Conservation (phyloP, 148 eudicot species). For the Bassia scoparia region DNA sequence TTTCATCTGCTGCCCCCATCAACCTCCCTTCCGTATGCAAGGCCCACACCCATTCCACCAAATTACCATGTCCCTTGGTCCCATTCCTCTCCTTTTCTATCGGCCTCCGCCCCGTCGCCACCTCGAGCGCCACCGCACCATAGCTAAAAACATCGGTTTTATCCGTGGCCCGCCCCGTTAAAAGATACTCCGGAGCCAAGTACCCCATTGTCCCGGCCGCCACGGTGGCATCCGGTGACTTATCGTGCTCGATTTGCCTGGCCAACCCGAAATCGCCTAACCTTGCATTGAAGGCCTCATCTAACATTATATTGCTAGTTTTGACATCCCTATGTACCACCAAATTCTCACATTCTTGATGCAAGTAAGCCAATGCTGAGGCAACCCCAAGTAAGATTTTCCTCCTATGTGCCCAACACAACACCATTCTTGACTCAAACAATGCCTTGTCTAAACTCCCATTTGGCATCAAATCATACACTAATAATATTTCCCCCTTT, state of each 20-base stretch:
- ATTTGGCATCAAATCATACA: slow-evolving; percentile 79
- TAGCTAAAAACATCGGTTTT: slow-evolving; percentile 68
- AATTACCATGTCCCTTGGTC: slow-evolving; percentile 31
- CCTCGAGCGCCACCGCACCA: slow-evolving; percentile 79
- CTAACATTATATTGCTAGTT: slow-evolving; percentile 79
- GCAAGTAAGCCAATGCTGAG: slow-evolving; percentile 69
- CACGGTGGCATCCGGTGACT: slow-evolving; percentile 66
- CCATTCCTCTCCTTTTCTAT: slow-evolving; percentile 43
- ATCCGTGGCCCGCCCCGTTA: slow-evolving; percentile 67
- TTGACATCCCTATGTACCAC: slow-evolving; percentile 75
- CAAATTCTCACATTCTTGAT: slow-evolving; percentile 80
- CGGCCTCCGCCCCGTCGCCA: slow-evolving; percentile 70
- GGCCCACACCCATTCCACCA: slow-evolving; percentile 87
- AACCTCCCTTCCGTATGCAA: slow-evolving; percentile 60
- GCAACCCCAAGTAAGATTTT: slow-evolving; percentile 67
- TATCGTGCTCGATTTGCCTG: slow-evolving; percentile 63
- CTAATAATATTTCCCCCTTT: slow-evolving; percentile 69
- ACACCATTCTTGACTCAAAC: slow-evolving; percentile 54
- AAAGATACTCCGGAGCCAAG: slow-evolving; percentile 67
- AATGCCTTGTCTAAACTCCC: slow-evolving; percentile 83
- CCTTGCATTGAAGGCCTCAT: slow-evolving; percentile 57
- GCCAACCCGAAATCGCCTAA: slow-evolving; percentile 79
- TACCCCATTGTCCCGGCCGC: slow-evolving; percentile 93
- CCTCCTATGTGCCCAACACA: slow-evolving; percentile 53
- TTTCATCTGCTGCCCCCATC: slow-evolving; percentile 41